These are phyloP conservation scores for Cystofilobasidium capitatum DNA, from an alignment of 768 basidiomycete species.

Conservation along the genomic window DNA sequence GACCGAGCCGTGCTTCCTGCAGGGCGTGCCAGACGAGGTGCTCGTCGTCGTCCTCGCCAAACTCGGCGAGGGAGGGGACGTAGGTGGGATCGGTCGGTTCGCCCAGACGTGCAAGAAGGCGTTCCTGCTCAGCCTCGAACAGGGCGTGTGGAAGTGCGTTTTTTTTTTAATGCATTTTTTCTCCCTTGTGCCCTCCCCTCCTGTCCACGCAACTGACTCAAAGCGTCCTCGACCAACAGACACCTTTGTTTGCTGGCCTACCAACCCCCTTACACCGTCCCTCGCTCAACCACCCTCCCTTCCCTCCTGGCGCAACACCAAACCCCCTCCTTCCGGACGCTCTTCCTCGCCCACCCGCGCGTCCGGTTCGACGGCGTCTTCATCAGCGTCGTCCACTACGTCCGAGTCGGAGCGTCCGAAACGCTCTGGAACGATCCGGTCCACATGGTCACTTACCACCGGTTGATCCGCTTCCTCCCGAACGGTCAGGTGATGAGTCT, in stretches of 20 bases:
- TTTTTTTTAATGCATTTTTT: neutral
- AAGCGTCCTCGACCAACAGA: neutral
- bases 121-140: conserved; percentile 15
- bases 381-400: conserved; percentile 21
- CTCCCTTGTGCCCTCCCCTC: no score
- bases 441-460: conserved; percentile 21
- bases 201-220: neutral
- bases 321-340: no score
- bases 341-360: conserved; percentile 11
- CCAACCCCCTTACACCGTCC: conserved; percentile 10
- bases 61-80: conserved; percentile 5
- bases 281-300: no score
- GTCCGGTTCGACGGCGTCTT: conserved; percentile 22
- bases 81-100: conserved; percentile 9
- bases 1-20: neutral
- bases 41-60: conserved; percentile 4
- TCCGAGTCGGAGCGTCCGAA: neutral
- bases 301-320: no score
- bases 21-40: conserved; percentile 7
- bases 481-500: conserved; percentile 14
- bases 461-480: conserved; percentile 15
- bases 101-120: conserved; percentile 14
- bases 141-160: conserved; percentile 19
- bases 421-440: neutral
- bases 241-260: conserved; percentile 15